Percentiles rank a stretch among this genome's conserved stretches.
Conservation (phyloP, 139 green algal species). For the Pseudopediastrum boryanum region DNA sequence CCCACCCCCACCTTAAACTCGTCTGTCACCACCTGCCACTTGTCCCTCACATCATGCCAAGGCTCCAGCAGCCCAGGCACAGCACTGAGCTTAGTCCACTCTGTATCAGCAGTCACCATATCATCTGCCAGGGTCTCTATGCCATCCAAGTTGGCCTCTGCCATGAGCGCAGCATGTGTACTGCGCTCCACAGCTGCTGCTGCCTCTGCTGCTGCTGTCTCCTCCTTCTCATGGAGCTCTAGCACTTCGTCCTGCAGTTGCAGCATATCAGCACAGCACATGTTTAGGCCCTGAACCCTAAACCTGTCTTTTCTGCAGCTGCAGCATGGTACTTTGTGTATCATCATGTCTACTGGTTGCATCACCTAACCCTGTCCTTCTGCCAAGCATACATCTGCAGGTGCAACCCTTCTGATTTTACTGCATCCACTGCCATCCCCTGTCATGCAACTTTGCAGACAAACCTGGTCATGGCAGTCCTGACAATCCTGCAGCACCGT, state of each 20-base stretch:
- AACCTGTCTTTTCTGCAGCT: too few relatives aligned
- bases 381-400: too few relatives aligned
- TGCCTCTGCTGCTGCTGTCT: conserved; percentile 57
- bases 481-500: too few relatives aligned
- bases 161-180: conserved; percentile 58
- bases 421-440: too few relatives aligned
- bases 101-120: conserved; percentile 68
- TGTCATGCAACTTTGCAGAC: too few relatives aligned
- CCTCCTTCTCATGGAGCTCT: conserved; percentile 77
- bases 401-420: too few relatives aligned
- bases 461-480: too few relatives aligned
- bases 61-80: conserved; percentile 68
- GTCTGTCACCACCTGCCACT: conserved; percentile 65
- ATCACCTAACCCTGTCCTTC: too few relatives aligned
- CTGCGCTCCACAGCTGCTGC: conserved; percentile 53
- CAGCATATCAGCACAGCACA: too few relatives aligned
- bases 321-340: too few relatives aligned
- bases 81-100: conserved; percentile 63
- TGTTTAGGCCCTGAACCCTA: too few relatives aligned
- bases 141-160: conserved; percentile 69
- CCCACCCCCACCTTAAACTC: conserved; percentile 67
- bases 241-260: conserved; percentile 86
- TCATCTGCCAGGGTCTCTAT: conserved; percentile 68
- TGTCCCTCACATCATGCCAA: conserved; percentile 73
- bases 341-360: too few relatives aligned